phyloP scores from a whole-genome alignment of 306 rosid species.

The Bauhinia variegata region DNA sequence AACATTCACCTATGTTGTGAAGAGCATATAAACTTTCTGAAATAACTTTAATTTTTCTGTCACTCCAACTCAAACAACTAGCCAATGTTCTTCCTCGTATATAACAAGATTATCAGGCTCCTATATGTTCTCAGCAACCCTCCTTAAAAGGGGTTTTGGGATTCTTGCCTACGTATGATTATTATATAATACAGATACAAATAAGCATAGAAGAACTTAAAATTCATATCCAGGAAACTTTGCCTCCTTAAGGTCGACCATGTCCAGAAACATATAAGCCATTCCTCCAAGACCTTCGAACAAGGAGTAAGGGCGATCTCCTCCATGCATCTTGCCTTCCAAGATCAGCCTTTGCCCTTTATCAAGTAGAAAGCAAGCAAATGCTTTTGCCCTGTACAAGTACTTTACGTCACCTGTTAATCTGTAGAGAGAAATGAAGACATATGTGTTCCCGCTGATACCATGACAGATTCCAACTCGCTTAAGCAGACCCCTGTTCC shows the following conservation, averaged over 20 bases:
- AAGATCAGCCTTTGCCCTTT: constrained; percentile 56
- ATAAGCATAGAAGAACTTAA: constrained; percentile 32
- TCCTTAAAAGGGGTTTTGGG: neutral
- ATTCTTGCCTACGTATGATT: too few relatives aligned
- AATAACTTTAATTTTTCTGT: constrained; percentile 8
- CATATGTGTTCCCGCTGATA: constrained; percentile 75
- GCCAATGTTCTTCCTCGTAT: constrained; percentile 18
- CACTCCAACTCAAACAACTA: neutral
- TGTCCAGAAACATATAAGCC: constrained; percentile 68
- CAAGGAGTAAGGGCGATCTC: constrained; percentile 75
- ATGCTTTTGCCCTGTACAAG: constrained; percentile 79
- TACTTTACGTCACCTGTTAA: constrained; percentile 62
- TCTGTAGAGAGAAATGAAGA: constrained; percentile 78
- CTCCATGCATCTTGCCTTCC: constrained; percentile 77
- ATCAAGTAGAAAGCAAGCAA: constrained; percentile 73
- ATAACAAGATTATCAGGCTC: constrained; percentile 11
- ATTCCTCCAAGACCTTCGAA: constrained; percentile 88
- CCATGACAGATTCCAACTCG: constrained; percentile 89
- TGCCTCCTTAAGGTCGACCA: constrained; percentile 64
- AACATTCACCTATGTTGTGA: constrained; percentile 41
- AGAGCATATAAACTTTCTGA: constrained; percentile 30
- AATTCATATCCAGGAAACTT: constrained; percentile 81
- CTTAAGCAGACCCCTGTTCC: constrained; percentile 80
- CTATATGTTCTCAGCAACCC: constrained; percentile 10
- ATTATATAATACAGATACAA: neutral